Base-by-base conservation (phyloP, 2,329 filamentous ascomycete genomes). In the Nemania serpens region DNA sequence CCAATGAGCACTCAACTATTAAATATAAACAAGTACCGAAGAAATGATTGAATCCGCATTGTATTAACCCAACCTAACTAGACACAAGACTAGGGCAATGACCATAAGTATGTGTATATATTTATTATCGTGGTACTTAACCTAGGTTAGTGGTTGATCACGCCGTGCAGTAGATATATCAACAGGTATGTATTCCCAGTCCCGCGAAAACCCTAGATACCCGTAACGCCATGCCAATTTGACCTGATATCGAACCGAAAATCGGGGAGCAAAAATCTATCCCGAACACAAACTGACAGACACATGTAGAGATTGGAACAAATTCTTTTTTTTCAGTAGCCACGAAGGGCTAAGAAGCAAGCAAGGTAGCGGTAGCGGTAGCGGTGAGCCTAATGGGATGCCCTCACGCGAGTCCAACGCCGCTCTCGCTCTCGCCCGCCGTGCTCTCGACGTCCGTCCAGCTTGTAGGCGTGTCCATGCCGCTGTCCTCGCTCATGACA, bases 361-460 rank as follows among this genome's bases (percentile, higher is more conserved):
- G 4, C 11, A 12, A n/a, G 11, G 11, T 39, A 45, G 29, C 10
- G n/a, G 7, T 10, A 3, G 25, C 25, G 25, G 25, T 29, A 29
- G 25, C 7, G 25, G 25, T 29, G 25, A 29, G 4, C 4, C 39
- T 15, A n/a, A 39, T 17, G 17, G 2, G 33, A 58, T 66, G 25
- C 7, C 25, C 7, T 29, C 69, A 78, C 47, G 75, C 73, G 37
- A 72, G 76, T n/a, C 70, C 68, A 11, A 71, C 73, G 20, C 73
- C 71, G n/a, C 70, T 73, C 50, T 85, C 82, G 66, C 74, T 82
- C 70, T 86, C 83, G 70, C 85, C 88, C 25, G 87, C 76, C 12
- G 85, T 81, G 64, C 86, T 88, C 61, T 84, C 86, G 13, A 89
- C 81, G 70, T 89, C 86, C 6, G 84, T 86, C 86, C 86, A 89